These are phyloP conservation scores for Chlorella variabilis DNA, from an alignment of 163 green algal species.

Conservation along the genomic window DNA sequence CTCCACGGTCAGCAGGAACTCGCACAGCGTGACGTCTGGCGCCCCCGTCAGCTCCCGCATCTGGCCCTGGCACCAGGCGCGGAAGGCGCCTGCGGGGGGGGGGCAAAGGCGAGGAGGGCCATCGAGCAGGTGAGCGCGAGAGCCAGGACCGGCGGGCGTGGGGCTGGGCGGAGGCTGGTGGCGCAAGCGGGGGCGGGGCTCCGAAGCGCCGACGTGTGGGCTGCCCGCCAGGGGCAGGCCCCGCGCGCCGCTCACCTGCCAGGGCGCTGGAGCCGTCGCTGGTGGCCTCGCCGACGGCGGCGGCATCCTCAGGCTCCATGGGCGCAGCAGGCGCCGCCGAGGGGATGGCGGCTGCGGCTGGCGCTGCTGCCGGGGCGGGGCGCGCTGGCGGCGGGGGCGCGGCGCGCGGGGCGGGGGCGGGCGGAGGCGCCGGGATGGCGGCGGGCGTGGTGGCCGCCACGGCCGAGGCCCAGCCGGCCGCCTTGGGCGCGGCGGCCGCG, in stretches of 20 bases:
- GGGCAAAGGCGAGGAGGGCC: too few species aligned
- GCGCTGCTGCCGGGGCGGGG: not conserved
- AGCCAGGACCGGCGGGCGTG: not conserved
- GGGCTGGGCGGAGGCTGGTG: too few species aligned
- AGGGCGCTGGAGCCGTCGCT: not conserved
- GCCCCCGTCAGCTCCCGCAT: conserved; percentile 73
- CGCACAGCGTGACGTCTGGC: conserved; percentile 78
- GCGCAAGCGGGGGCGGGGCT: too few species aligned
- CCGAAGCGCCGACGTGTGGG: too few species aligned
- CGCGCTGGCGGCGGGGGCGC: not conserved
- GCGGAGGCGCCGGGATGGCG: not conserved
- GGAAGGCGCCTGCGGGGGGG: conserved; percentile 41
- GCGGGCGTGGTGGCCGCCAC: conserved; percentile 31
- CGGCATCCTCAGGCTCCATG: too few species aligned
- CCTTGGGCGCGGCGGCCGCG: not conserved
- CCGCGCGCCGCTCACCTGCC: not conserved
- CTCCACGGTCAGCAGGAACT: conserved; percentile 77
- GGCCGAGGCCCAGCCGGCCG: not conserved
- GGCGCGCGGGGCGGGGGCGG: conserved; percentile 12
- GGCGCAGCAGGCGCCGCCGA: too few species aligned
- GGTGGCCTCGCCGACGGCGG: not conserved
- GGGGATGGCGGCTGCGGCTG: not conserved
- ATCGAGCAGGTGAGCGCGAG: not conserved
- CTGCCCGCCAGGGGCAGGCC: not conserved
- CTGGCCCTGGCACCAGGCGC: conserved; percentile 61